Base-by-base conservation (phyloP, 2,329 filamentous ascomycete species). In the Myriosclerotinia curreyana region DNA sequence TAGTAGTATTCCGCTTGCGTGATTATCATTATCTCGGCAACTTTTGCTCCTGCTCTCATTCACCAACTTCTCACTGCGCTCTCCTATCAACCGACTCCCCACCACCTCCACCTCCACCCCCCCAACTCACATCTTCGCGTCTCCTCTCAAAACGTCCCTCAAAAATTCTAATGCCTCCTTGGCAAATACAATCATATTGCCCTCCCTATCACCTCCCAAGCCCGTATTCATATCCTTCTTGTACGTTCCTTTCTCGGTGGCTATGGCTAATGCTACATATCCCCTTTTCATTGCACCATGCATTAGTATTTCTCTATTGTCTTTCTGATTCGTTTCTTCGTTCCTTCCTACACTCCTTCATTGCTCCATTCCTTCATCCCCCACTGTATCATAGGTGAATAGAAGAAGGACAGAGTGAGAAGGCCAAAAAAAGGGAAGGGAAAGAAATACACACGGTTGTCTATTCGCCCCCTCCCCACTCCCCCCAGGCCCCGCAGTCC, bases 181-280 rank as follows among this genome's bases (percentile, higher is more conserved):
- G 0, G 85, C 84, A 78, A 88, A 88, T 46, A 74, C 74, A 65
- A 87, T 78, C 86, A 88, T 88, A 71, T 88, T 89, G 59, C 69
- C 80, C 71, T 83, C 80, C 64, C 86, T 76, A 70, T 87, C 80
- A 3, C 73, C 77, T 11, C 78, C 80, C 31, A 81, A 74, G 9
- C 80, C 82, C 1, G 85, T 87, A 60, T 83, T 79, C 36, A 84
- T 70, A 73, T 88, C 86, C 62, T 78, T 79, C 61, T 78, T 82
- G 65, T 79, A 78, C 0, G 77, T 81, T 0, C 80, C 83, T n/a
- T 75, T 75, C 22, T 82, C 79, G 17, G 78, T 79, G 28, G 80
- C 80, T 9, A 88, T 82, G n/a, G 85, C 85, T 46, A 89, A 73
- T 20, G 85, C 85, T 36, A 87, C 83, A 77, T 87, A 88, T 1